phyloP scores from a whole-genome alignment of 208 protist species.

The Trypanosoma caninum region DNA sequence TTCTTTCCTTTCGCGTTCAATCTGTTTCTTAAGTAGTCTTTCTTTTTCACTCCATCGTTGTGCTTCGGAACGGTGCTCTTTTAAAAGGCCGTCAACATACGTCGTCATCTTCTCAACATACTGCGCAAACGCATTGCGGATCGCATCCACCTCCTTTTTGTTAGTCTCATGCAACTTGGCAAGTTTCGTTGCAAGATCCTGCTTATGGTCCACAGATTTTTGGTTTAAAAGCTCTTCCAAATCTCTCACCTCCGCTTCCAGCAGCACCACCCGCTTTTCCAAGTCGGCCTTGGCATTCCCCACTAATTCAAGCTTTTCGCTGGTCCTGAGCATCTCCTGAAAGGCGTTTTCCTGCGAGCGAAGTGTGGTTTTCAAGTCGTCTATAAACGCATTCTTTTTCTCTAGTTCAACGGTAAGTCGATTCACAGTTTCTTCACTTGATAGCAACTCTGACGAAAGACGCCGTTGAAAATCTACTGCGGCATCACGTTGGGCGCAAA shows the following conservation, averaged over 20 bases:
- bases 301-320: slow-evolving; percentile 20
- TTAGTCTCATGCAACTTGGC: slow-evolving; percentile 30
- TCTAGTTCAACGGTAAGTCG: slow-evolving; percentile 7
- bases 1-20: slow-evolving; percentile 26
- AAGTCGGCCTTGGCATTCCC: slow-evolving; percentile 7
- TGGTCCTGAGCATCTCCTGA: slow-evolving; percentile 28
- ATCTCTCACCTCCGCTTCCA: slow-evolving; percentile 8
- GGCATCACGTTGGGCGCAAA: not conserved
- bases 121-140: slow-evolving; percentile 44
- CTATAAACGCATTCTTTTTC: slow-evolving; percentile 23
- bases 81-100: slow-evolving; percentile 35
- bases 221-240: slow-evolving; percentile 2
- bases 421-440: slow-evolving; percentile 3
- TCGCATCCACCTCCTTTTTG: slow-evolving; percentile 30
- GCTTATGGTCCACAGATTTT: not conserved
- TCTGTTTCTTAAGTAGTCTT: slow-evolving; percentile 26
- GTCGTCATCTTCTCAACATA: slow-evolving; percentile 43
- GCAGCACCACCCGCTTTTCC: slow-evolving; percentile 12
- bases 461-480: not conserved
- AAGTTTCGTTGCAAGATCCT: slow-evolving; percentile 16
- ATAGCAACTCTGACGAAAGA: slow-evolving; percentile 10
- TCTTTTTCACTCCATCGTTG: slow-evolving; percentile 36
- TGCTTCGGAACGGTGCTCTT: slow-evolving; percentile 30
- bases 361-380: slow-evolving; percentile 20
- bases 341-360: slow-evolving; percentile 20